Base-by-base conservation (phyloP, 148 eudicot genomes). In the Silene uniflora region DNA sequence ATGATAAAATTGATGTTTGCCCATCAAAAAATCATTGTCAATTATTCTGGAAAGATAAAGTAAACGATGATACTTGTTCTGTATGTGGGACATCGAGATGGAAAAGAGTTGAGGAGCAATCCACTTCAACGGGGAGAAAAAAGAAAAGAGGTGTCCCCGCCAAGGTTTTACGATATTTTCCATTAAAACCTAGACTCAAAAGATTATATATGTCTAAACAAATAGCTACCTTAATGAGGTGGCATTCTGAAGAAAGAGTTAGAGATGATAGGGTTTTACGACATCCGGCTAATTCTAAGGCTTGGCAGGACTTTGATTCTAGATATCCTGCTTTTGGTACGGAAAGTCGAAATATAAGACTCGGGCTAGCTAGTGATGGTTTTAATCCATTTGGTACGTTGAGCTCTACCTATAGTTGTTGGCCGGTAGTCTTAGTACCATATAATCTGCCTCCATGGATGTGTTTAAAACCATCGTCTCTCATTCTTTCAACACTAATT, bases 1-100 rank as follows among this genome's bases (percentile, higher is more conserved):
- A 52, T 23, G 35, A 10, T 0, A 49, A 24, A 70, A 70, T 22
- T 52, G 27, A 47, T 52, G 29, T 60, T 11, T 70, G 73, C 13
- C 59, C 60, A n/a, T n/a, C n/a, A n/a, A n/a, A n/a, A 24, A 70
- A 23, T 8, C 73, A 70, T 23, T 70, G 73, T 17, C 42, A 70
- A 23, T 12, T 70, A 3, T 70, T 2, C 24, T 70, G 61, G 73
- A 70, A 70, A 49, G 73, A 70, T 6, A 70, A 47, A 11, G 10
- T 3, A 10, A 52, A 70, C 12, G 61, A 70, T 70, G 73, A 70
- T 49, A 12, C 9, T 1, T 49, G 66, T 22, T 22, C 66, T 62
- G 16, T 0, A 4, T 62, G 66, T 62, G 66, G 66, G 0, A 13
- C 13, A 21, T 62, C 27, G 6, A 56, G 60, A 12, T 70, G 73